A percentile compares a stretch with the other conserved stretches of the same genome.
Conservation (phyloP, 2,329 filamentous ascomycete genomes). For the Mycocentrospora acerina region DNA sequence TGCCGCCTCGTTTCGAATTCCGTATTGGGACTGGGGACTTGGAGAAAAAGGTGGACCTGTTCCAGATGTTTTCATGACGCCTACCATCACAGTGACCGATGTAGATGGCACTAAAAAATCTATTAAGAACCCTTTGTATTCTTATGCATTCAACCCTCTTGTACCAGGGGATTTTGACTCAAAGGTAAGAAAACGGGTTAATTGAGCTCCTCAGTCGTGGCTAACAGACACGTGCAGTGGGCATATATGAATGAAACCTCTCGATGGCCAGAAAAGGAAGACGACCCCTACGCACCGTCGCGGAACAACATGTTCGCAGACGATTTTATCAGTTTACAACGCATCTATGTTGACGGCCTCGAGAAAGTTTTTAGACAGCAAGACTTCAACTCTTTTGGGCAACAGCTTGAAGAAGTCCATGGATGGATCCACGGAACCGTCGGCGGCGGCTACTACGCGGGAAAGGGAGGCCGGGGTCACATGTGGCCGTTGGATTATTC, state of each 20-base stretch:
- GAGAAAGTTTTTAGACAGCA: conserved; percentile 7
- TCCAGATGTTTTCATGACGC: conserved; percentile 26
- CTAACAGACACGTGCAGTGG: conserved; percentile 20
- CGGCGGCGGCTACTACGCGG: conserved; percentile 37
- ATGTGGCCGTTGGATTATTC: conserved; percentile 72
- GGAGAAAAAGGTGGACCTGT: conserved; percentile 19
- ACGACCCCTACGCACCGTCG: conserved; percentile 19
- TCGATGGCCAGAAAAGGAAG: conserved; percentile 30
- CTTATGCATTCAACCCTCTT: conserved; percentile 30
- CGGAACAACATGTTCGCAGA: conserved; percentile 13
- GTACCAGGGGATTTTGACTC: conserved; percentile 24
- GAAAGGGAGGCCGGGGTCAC: conserved; percentile 53
- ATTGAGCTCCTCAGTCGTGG: neutral
- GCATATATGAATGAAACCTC: conserved; percentile 23
- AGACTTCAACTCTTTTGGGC: conserved; percentile 41
- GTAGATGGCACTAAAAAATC: conserved; percentile 13
- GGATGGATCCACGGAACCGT: conserved; percentile 46
- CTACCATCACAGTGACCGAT: conserved; percentile 16
- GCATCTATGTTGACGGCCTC: conserved; percentile 15
- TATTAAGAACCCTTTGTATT: conserved; percentile 33
- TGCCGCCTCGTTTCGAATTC: conserved; percentile 34
- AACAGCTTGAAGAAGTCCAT: conserved; percentile 23
- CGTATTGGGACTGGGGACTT: conserved; percentile 40
- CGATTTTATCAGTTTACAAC: conserved; percentile 7
- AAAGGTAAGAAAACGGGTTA: conserved; percentile 12